These are phyloP conservation scores for Ustilago cynodontis DNA, from an alignment of 1,284 basidiomycete genomes.

Conservation along the genomic window DNA sequence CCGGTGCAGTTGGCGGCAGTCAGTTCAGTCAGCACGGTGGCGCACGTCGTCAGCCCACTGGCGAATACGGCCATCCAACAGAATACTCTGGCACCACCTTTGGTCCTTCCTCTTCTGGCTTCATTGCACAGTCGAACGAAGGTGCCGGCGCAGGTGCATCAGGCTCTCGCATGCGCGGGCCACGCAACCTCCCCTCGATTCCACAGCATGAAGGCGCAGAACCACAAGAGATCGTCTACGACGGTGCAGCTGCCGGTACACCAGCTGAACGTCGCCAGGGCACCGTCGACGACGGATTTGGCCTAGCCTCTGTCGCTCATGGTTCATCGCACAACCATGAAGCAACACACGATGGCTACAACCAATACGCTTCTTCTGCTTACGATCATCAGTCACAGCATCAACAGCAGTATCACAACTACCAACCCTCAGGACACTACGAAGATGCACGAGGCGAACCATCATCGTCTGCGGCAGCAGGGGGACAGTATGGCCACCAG, in stretches of 20 bases:
- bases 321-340: slow-evolving; percentile 21
- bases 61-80: slow-evolving; percentile 49
- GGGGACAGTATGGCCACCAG: slow-evolving; percentile 4
- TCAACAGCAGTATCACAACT: slow-evolving; percentile 27
- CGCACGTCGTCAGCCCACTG: slow-evolving; percentile 39
- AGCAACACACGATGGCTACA: slow-evolving; percentile 30
- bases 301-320: slow-evolving; percentile 40
- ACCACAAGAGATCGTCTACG: slow-evolving; percentile 33
- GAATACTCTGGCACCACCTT: slow-evolving; percentile 54
- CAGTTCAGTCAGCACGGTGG: slow-evolving; percentile 23
- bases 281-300: slow-evolving; percentile 58
- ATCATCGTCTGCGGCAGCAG: slow-evolving; percentile 13
- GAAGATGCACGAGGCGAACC: slow-evolving; percentile 7
- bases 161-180: slow-evolving; percentile 25
- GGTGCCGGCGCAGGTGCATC: neutral
- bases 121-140: slow-evolving; percentile 11
- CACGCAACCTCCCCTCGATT: slow-evolving; percentile 36
- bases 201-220: slow-evolving; percentile 26
- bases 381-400: slow-evolving; percentile 37
- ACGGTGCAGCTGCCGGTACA: slow-evolving; percentile 4
- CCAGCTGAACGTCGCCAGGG: slow-evolving; percentile 29
- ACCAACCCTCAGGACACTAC: slow-evolving; percentile 19
- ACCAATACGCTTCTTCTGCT: slow-evolving; percentile 38
- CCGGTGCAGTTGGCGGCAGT: slow-evolving; percentile 21
- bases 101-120: slow-evolving; percentile 31